These are phyloP conservation scores for Arabidopsis lyrata DNA, from an alignment of 441 rosid genomes.

Conservation along the genomic window DNA sequence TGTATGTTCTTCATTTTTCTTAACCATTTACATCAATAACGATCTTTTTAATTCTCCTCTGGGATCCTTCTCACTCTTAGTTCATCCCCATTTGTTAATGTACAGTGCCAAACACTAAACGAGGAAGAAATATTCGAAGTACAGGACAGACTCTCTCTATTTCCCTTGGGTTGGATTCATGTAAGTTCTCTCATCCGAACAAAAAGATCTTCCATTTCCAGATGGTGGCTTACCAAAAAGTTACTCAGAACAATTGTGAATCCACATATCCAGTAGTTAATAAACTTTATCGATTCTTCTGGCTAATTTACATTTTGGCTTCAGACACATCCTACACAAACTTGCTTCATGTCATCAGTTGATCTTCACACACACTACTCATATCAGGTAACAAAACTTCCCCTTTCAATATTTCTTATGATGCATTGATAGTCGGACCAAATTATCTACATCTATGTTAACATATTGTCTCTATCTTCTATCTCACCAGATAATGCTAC, in stretches of 20 bases:
- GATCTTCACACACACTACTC: conserved; percentile 99
- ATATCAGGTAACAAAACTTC: conserved; percentile 57
- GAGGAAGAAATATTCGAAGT: conserved; percentile 98
- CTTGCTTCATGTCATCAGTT: conserved; percentile 98
- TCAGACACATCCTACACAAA: conserved; percentile 97
- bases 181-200: conserved; percentile 56
- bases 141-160: conserved; percentile 84
- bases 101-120: conserved; percentile 84
- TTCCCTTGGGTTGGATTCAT: conserved; percentile 97
- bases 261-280: neutral
- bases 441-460: neutral
- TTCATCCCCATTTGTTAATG: conserved; percentile 27
- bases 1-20: conserved; percentile 50
- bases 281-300: conserved; percentile 1
- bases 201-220: neutral
- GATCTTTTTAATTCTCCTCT: neutral
- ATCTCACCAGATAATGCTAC: conserved; percentile 75
- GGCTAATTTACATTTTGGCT: conserved; percentile 44
- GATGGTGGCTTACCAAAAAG: neutral
- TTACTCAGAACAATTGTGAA: neutral
- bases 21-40: neutral
- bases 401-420: neutral
- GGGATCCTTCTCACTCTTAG: conserved; percentile 12
- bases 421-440: neutral
- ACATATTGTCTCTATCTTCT: neutral